Evolutionary conservation across 1,284 basidiomycete species (phyloP), one percentile per base, ranked within the genome.

Genomic region (Pseudozyma thailandica): DNA sequence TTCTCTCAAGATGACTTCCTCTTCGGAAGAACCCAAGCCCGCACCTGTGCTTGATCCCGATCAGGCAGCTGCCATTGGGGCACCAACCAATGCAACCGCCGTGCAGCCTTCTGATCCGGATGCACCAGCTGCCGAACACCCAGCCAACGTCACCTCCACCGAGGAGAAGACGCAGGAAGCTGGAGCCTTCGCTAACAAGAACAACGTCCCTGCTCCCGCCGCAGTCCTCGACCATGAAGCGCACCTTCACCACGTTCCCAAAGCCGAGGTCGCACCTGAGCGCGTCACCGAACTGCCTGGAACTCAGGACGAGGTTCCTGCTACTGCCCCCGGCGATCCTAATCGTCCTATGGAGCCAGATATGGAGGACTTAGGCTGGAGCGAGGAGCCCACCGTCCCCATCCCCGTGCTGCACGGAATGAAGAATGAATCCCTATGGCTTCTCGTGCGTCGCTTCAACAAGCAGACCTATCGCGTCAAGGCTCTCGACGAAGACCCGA

Each of bases 381-480:
- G 64, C 60, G 68, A 68, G 44, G 62, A 78, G 41, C 77, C 75
- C n/a, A 49, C 38, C 9, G 52, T 75, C 6, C 74, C 74, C 23
- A 62, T 74, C 18, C 77, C 77, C 6, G 72, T 82, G 9, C 50
- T 83, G 23, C 70, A 73, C 37, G 85, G 85, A 4, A 62, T 85
- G 31, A 69, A 80, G 46, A 86, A 86, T 62, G 85, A 85, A 21
- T 81, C 85, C 27, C 63, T 86, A 10, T 86, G 84, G 79, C 78
- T 81, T 37, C 76, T 85, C n/a, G 74, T 85, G 6, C 73, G 85
- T 41, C 77, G 85, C 8, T 86, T 86, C 75, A 85, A 86, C 77
- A 85, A 85, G 78, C 84, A 85, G 82, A 74, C 83, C 8, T 85
- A 83, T 66, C 83, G 84, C 50, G 84, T 85, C 45, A 82, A 83